These are phyloP conservation scores for Tympanopsis confertula DNA, from an alignment of 2,329 filamentous ascomycete species.

Conservation along the genomic window DNA sequence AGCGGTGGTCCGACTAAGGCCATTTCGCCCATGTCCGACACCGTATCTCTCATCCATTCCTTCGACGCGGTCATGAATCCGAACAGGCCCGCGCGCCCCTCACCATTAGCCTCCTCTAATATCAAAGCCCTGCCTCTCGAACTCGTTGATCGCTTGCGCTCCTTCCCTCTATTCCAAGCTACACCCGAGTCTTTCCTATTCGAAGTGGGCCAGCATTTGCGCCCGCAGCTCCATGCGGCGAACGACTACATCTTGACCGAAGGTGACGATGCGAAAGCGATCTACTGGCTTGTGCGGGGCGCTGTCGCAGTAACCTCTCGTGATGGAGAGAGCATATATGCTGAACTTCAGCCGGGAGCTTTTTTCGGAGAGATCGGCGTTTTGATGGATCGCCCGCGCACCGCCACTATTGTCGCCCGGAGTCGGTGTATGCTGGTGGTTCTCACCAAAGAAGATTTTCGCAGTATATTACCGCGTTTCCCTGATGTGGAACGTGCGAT, in stretches of 20 bases:
- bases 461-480: constrained; percentile 57
- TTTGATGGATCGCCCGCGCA: constrained; percentile 65
- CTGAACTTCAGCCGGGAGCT: constrained; percentile 60
- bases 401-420: constrained; percentile 61
- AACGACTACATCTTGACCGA: constrained; percentile 66
- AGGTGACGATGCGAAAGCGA: constrained; percentile 65
- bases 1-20: not conserved
- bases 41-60: constrained; percentile 50
- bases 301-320: constrained; percentile 62
- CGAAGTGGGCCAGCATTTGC: constrained; percentile 56
- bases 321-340: constrained; percentile 66
- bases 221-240: constrained; percentile 56
- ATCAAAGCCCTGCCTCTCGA: constrained; percentile 64
- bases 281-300: constrained; percentile 69
- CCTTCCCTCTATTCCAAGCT: constrained; percentile 61
- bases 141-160: constrained; percentile 60
- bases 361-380: constrained; percentile 74
- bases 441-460: constrained; percentile 62
- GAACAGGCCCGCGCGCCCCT: constrained; percentile 56
- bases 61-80: constrained; percentile 62
- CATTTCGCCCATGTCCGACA: constrained; percentile 30
- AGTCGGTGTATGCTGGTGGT: constrained; percentile 59
- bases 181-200: constrained; percentile 61
- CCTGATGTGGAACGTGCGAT: constrained; percentile 61
- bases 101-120: constrained; percentile 58